Base-by-base conservation (phyloP, 768 basidiomycete species). In the Suillus discolor region DNA sequence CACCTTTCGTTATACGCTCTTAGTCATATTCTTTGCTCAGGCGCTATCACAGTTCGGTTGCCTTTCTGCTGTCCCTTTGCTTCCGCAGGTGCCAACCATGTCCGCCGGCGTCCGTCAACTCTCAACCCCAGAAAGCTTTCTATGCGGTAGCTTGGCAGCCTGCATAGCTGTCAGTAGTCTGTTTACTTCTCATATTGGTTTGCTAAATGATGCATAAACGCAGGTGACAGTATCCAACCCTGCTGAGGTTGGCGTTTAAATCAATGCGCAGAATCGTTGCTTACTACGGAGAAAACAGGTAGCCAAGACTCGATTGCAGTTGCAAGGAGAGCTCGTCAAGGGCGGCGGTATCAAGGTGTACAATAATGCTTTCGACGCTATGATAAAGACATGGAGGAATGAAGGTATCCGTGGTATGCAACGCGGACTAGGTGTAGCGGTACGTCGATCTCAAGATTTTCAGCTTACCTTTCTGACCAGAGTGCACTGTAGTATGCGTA, bases 391-490 rank as follows among this genome's bases (percentile, higher is more conserved):
- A 7, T 96, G 89, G 87, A 85, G 77, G 74, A 88, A 96, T 73
- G 96, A 98, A 79, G 96, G 96, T 16, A 80, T 97, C 41, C 83
- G 89, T 41, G 96, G 97, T n/a, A 75, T 97, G 53, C 97, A 99
- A 78, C 85, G 97, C 76, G 97, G 97, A 66, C 84, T 99, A 41
- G 82, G 87, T 67, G 89, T 96, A 67, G 97, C 97, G 57, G 95
- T 96, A 75, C 78, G 87, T 68, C 20, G 1, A 39, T n/a, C 11
- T 61, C 7, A 36, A 49, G 20, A 28, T 81, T 39, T 66, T 45
- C 9, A n/a, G 18, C 54, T 11, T 47, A 2, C 68, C 47, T 57
- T 41, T 57, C 16, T 51, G 45, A 70, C 70, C 62, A 73, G 36
- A 11, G 61, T 62, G 55, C 53, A 55, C 6, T 47, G 44, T 68